phyloP scores from a whole-genome alignment of 2,329 filamentous ascomycete genomes.

The Fusarium praegraminearum region DNA sequence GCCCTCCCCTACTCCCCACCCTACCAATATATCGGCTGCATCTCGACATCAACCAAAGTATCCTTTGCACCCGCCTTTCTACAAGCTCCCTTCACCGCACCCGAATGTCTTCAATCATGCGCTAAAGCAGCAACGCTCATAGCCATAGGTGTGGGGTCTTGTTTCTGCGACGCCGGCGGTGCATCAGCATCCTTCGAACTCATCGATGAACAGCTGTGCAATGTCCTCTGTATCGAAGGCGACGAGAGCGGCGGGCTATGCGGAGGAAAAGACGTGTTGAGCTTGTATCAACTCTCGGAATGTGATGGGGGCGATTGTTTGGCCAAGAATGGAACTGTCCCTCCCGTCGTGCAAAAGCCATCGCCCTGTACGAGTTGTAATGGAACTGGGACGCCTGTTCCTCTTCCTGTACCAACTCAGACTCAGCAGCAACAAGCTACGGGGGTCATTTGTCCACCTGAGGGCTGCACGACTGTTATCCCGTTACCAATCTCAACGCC shows the following conservation, averaged over 20 bases:
- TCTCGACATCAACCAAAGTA: constrained; percentile 22
- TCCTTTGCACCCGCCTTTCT: constrained; percentile 38
- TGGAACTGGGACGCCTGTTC: background rate
- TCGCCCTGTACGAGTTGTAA: constrained; percentile 19
- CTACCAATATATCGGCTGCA: constrained; percentile 50
- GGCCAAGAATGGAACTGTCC: background rate
- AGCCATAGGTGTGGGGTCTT: constrained; percentile 41
- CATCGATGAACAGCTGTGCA: constrained; percentile 42
- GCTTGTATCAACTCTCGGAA: constrained; percentile 28
- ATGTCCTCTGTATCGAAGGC: constrained; percentile 29
- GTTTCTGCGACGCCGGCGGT: constrained; percentile 39
- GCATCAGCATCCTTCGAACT: constrained; percentile 13
- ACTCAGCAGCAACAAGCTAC: background rate
- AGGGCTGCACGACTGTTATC: constrained; percentile 15
- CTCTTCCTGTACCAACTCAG: background rate
- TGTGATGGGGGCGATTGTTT: background rate
- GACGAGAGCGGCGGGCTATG: constrained; percentile 40
- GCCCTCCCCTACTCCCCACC: constrained; percentile 24
- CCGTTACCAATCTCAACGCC: constrained; percentile 17
- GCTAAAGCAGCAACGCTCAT: constrained; percentile 33
- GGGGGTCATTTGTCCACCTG: constrained; percentile 11
- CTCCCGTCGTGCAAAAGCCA: constrained; percentile 14
- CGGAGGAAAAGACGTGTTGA: constrained; percentile 40
- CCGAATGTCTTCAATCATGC: constrained; percentile 29
- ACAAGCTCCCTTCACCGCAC: constrained; percentile 21